Percentiles rank a stretch among this genome's conserved stretches.
These are phyloP conservation scores for Rhexocercosporidium sp. DNA, from an alignment of 2,329 filamentous ascomycete species.

Conservation along the genomic window DNA sequence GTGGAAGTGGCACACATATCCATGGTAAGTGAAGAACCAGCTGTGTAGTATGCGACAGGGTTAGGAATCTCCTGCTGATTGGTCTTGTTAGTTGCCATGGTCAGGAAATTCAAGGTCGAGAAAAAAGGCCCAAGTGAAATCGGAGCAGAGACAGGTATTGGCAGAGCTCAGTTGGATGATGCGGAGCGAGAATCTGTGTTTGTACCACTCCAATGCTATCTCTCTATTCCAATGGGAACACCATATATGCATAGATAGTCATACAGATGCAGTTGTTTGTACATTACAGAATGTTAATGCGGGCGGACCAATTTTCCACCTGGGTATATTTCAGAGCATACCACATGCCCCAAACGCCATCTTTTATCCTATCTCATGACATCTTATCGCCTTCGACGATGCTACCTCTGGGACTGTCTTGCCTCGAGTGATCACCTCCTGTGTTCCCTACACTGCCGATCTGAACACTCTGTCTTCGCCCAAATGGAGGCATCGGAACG, in stretches of 20 bases:
- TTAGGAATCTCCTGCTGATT: not conserved
- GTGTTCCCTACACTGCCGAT: constrained; percentile 20
- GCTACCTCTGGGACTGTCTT: constrained; percentile 35
- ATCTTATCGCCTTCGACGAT: constrained; percentile 26
- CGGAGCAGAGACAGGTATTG: not conserved
- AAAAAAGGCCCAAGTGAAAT: not conserved
- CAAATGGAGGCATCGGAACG: constrained; percentile 28
- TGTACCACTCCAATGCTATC: not conserved
- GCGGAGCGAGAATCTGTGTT: not conserved
- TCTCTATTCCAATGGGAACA: not conserved
- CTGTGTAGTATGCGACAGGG: not conserved
- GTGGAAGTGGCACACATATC: constrained; percentile 16
- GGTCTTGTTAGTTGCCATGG: not conserved
- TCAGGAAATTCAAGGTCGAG: not conserved
- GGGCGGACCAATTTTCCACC: no score
- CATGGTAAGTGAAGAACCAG: constrained; percentile 8
- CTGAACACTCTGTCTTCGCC: constrained; percentile 34
- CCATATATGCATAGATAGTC: constrained; percentile 1
- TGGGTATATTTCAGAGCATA: not conserved
- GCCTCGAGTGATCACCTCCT: constrained; percentile 12
- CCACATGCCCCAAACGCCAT: not conserved
- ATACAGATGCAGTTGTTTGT: not conserved
- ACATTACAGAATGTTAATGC: not conserved
- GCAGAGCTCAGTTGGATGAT: not conserved
- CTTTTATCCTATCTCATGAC: not conserved